These are phyloP conservation scores for Oryza meridionalis DNA, from an alignment of 176 grass and related monocot genomes.

Conservation along the genomic window DNA sequence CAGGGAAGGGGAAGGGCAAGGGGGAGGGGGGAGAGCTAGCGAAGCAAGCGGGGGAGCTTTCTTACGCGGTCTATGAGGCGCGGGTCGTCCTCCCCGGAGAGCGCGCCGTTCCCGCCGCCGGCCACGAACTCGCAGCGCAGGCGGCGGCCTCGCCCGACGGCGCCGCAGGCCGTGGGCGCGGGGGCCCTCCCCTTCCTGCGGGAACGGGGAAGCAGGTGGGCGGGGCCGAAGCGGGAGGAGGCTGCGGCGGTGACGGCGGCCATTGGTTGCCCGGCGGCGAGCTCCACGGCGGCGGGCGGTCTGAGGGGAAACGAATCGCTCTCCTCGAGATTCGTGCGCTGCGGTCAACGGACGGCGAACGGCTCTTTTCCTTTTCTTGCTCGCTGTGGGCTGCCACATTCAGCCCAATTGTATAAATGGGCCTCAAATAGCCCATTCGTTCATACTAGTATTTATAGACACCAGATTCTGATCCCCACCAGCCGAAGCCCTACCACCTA, in stretches of 20 bases:
- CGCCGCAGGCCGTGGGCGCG: conserved; percentile 20
- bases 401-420: no score
- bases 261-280: conserved; percentile 31
- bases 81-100: conserved; percentile 69
- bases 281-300: conserved; percentile 13
- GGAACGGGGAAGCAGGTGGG: background rate
- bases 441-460: no score
- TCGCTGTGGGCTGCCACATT: no score
- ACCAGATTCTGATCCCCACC: no score
- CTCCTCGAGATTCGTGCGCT: conserved; percentile 13
- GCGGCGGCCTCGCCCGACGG: conserved; percentile 31
- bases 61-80: conserved; percentile 72
- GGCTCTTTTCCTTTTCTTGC: background rate
- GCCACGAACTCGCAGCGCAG: conserved; percentile 77
- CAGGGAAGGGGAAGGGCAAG: background rate
- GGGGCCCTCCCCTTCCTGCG: conserved; percentile 24
- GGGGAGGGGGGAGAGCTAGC: background rate
- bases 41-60: background rate
- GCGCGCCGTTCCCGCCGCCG: conserved; percentile 76
- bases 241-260: background rate
- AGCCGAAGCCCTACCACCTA: no score
- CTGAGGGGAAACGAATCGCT: background rate
- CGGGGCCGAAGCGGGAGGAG: background rate
- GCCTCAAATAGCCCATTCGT: no score
- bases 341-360: background rate